These are phyloP conservation scores for Candolleomyces efflorescens DNA, from an alignment of 768 basidiomycete genomes.

Conservation along the genomic window DNA sequence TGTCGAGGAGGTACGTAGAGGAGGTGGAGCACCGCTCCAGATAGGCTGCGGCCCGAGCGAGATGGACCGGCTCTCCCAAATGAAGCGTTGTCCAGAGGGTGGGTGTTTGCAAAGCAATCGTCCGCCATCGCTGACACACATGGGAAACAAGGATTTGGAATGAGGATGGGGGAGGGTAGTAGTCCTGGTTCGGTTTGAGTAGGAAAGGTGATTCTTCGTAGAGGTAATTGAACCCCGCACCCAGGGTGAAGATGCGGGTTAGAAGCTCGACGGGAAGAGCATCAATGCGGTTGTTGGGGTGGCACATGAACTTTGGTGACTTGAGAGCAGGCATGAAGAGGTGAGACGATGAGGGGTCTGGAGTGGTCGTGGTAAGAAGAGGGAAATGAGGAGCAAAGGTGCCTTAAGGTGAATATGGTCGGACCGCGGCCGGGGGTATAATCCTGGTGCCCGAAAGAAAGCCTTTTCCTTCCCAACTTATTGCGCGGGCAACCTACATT, in stretches of 20 bases:
- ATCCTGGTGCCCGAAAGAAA: slow-evolving; percentile 7
- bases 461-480: slow-evolving; percentile 3
- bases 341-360: neutral
- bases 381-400: neutral
- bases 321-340: slow-evolving; percentile 9
- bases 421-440: slow-evolving; percentile 7
- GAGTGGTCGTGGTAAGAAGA: neutral
- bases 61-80: slow-evolving; percentile 47
- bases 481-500: neutral
- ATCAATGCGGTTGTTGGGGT: slow-evolving; percentile 29
- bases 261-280: slow-evolving; percentile 58
- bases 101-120: slow-evolving; percentile 46
- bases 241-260: slow-evolving; percentile 52
- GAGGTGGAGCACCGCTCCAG: slow-evolving; percentile 31
- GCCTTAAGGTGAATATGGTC: neutral
- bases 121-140: slow-evolving; percentile 54
- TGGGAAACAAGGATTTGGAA: slow-evolving; percentile 57
- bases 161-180: slow-evolving; percentile 34
- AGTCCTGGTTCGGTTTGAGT: slow-evolving; percentile 43
- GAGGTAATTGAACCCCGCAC: slow-evolving; percentile 39
- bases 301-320: slow-evolving; percentile 10
- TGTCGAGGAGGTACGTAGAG: slow-evolving; percentile 37
- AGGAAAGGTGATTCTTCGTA: slow-evolving; percentile 45
- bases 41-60: slow-evolving; percentile 43
- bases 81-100: slow-evolving; percentile 54